These are phyloP conservation scores for Brettanomyces sp. DNA, from an alignment of 805 yeast genomes.

Conservation along the genomic window DNA sequence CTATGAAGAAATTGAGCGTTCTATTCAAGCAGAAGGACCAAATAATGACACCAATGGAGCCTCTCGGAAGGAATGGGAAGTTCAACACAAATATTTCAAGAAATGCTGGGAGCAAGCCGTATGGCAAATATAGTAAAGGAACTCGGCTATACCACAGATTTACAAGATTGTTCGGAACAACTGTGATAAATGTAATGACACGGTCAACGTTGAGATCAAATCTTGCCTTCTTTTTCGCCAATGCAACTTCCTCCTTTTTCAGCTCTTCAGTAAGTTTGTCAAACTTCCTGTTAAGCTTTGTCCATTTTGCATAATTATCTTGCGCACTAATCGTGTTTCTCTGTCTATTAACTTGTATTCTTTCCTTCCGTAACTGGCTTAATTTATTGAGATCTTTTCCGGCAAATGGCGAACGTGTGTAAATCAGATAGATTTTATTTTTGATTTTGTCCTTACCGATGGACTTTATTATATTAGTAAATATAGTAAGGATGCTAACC, in stretches of 20 bases:
- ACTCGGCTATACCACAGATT: slow-evolving; percentile 44
- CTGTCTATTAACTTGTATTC: slow-evolving; percentile 37
- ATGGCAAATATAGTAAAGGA: slow-evolving; percentile 52
- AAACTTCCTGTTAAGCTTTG: slow-evolving; percentile 69
- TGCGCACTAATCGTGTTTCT: slow-evolving; percentile 68
- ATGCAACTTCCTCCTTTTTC: slow-evolving; percentile 28
- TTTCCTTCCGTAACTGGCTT: slow-evolving; percentile 23
- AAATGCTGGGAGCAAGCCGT: slow-evolving; percentile 45
- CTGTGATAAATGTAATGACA: slow-evolving; percentile 29
- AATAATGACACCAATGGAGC: slow-evolving; percentile 50
- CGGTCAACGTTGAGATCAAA: slow-evolving; percentile 27
- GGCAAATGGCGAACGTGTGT: slow-evolving; percentile 5
- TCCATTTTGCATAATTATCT: slow-evolving; percentile 94
- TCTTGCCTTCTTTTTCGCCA: slow-evolving; percentile 27
- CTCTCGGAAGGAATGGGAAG: slow-evolving; percentile 55
- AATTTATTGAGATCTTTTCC: slow-evolving; percentile 21
- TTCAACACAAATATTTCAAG: slow-evolving; percentile 42
- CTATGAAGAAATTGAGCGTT: neutral
- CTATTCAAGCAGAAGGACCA: slow-evolving; percentile 39
- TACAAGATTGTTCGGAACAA: slow-evolving; percentile 38
- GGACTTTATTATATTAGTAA: slow-evolving; percentile 26
- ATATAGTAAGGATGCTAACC: slow-evolving; percentile 27
- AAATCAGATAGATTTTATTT: slow-evolving; percentile 10
- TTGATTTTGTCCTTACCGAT: slow-evolving; percentile 27
- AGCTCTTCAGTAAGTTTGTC: slow-evolving; percentile 50